Evolutionary conservation across 2,329 filamentous ascomycete genomes (phyloP).

Genomic region (Byssoonygena ceratinophila): DNA sequence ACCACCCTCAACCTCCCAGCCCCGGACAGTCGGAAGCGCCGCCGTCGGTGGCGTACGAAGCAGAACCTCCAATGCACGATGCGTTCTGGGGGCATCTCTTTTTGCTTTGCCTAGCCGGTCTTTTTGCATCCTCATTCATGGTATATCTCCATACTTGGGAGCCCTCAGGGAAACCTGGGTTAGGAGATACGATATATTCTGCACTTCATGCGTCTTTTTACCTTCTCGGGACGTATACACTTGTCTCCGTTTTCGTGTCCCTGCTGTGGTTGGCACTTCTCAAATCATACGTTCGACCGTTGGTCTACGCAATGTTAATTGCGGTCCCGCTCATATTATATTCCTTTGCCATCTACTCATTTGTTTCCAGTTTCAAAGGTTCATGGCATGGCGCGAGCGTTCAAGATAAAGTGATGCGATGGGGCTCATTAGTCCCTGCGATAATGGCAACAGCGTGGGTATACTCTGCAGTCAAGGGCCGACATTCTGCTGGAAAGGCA

Average conservation of each 20-base stretch:
- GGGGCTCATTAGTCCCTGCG: conserved; percentile 67
- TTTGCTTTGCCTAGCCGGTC: conserved; percentile 67
- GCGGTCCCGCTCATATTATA: conserved; percentile 77
- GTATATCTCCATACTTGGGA: conserved; percentile 80
- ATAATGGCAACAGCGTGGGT: conserved; percentile 66
- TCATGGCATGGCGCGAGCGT: conserved; percentile 60
- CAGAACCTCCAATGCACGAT: conserved; percentile 71
- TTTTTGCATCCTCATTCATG: conserved; percentile 80
- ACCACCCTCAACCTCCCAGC: conserved; percentile 39
- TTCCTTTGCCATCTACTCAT: conserved; percentile 82
- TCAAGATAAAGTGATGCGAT: conserved; percentile 86
- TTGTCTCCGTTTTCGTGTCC: conserved; percentile 80
- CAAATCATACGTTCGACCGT: conserved; percentile 73
- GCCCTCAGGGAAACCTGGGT: conserved; percentile 50
- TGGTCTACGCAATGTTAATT: conserved; percentile 70
- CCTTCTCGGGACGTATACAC: conserved; percentile 78
- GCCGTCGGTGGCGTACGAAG: conserved; percentile 47
- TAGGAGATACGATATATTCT: conserved; percentile 91
- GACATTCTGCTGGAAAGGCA: conserved; percentile 69
- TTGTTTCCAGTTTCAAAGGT: conserved; percentile 80
- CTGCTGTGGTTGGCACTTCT: conserved; percentile 82
- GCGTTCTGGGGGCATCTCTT: conserved; percentile 87
- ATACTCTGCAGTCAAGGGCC: conserved; percentile 69
- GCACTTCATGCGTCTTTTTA: conserved; percentile 78
- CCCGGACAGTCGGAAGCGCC: conserved; percentile 46